Base-by-base conservation (phyloP, 345 rosid species). In the Gossypium turneri region DNA sequence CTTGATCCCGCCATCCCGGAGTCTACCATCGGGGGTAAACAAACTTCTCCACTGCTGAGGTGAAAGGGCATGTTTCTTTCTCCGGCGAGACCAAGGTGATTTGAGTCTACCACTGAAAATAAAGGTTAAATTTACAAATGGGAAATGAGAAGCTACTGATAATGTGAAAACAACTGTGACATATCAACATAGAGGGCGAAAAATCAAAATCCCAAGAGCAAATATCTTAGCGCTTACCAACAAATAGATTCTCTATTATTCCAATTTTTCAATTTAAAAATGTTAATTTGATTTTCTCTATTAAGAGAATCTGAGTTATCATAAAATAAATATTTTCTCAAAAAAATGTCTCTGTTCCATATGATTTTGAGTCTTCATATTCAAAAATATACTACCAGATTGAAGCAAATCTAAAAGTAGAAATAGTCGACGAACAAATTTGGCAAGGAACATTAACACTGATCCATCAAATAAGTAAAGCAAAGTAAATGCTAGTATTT, bases 61-160 rank as follows among this genome's bases (percentile, higher is more conserved):
- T 24, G 87, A 81, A 78, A 95, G 96, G 0, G 86, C 88, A 15
- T 79, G 87, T 82, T 86, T 95, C 64, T 89, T 84, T 83, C 86
- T 91, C 73, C 89, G 84, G 19, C 90, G 87, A 15, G 97, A 93
- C 99, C 98, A 95, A 5, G 97, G 97, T 4, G 99, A 95, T 62
- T 90, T 91, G 17, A 84, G 88, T 52, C 82, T 80, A 73, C 84
- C 83, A 86, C 99, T 95, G 80, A 47, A 78, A 58, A 77, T 34
- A 12, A 71, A 51, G 11, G 67, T 19, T 20, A 52, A 38, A 67
- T 57, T 72, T 47, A 73, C 61, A 27, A 38, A 43, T 52, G 34
- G 22, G 43, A 41, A 48, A 17, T 27, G 43, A 20, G 43, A 74
- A 56, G 43, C 53, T 24, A 70, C 38, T 12, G 17, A 67, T 67